Base-by-base conservation (phyloP, 805 yeast genomes). In the Nakazawaea anatomiae region DNA sequence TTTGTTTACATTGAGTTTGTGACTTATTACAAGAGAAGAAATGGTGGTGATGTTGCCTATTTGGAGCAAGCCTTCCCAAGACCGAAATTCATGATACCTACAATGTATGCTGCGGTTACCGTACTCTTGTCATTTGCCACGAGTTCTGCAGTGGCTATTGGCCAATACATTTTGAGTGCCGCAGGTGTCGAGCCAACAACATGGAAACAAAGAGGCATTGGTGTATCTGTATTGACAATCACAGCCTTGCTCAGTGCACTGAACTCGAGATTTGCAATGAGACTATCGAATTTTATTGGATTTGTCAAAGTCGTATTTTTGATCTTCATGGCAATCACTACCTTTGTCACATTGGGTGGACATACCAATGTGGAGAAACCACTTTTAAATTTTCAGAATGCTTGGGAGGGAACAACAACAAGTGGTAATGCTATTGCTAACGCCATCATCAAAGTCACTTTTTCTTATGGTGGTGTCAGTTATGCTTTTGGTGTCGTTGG, bases 381-480 rank as follows among this genome's bases (percentile, higher is more conserved):
- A 10, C 14, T 68, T 68, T 54, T 65, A 62, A 48, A 66, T 58
- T 58, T 70, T 67, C 43, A 62, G 42, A 56, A 73, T 67, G 43
- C 68, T 57, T 59, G 69, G 75, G 54, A 70, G 58, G 65, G 76
- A 1, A 66, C 78, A 2, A 73, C 76, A 0, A 61, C 62, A 1
- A 68, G 67, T 52, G 75, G 76, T 10, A 71, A 74, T 57, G 61
- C 69, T 10, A 73, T 74, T 53, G 67, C 74, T 8, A 69, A 58
- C 52, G 72, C 77, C 1, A 72, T 74, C 39, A 60, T 74, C 46
- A 73, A 74, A 47, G 75, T 71, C 41, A 63, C 74, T 4, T 74
- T 74, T 46, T 64, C 77, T 1, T 74, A 69, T 52, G 67, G 74
- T 48, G 78, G 78, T 39, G 57, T 68, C 18, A 56, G 57, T 8